phyloP scores from a whole-genome alignment of 1,284 basidiomycete species.

The Athelia sp. region DNA sequence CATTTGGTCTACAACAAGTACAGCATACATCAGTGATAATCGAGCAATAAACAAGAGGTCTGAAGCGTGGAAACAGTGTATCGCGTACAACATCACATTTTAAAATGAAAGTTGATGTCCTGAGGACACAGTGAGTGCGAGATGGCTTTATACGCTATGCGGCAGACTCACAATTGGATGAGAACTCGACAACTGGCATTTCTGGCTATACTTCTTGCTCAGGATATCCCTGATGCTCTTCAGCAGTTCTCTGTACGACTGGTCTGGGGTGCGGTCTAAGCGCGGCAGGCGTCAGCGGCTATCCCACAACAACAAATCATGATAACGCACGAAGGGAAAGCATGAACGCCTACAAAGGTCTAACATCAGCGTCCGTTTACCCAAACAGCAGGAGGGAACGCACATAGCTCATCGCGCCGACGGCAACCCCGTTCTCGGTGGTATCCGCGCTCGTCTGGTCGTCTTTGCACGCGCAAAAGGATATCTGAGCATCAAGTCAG shows the following conservation, averaged over 20 bases:
- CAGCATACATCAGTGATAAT: no score
- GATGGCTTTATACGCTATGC: no score
- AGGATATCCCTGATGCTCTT: slow-evolving; percentile 46
- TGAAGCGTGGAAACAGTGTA: no score
- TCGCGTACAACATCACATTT: slow-evolving; percentile 21
- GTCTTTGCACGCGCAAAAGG: slow-evolving; percentile 76
- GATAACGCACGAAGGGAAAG: slow-evolving; percentile 41
- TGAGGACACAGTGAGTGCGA: slow-evolving; percentile 10
- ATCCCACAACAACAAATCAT: no score
- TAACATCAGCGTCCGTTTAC: slow-evolving; percentile 2
- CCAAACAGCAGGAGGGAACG: slow-evolving; percentile 14
- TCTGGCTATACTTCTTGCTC: slow-evolving; percentile 68
- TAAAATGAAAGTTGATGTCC: slow-evolving; percentile 29
- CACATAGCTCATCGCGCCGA: slow-evolving; percentile 74
- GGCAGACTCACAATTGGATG: slow-evolving; percentile 60
- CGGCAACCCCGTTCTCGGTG: slow-evolving; percentile 41
- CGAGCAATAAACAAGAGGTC: no score
- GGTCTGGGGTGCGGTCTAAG: slow-evolving; percentile 56
- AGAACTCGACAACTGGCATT: slow-evolving; percentile 73
- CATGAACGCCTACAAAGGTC: slow-evolving; percentile 58
- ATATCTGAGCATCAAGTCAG: slow-evolving; percentile 33
- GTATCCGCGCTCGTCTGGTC: slow-evolving; percentile 67
- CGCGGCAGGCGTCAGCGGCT: no score
- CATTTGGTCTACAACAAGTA: no score
- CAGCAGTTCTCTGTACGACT: slow-evolving; percentile 73